Evolutionary conservation across 2,329 filamentous ascomycete species (phyloP), one percentile per base, ranked within the genome.

Genomic region (Epichloe brachyelytri): DNA sequence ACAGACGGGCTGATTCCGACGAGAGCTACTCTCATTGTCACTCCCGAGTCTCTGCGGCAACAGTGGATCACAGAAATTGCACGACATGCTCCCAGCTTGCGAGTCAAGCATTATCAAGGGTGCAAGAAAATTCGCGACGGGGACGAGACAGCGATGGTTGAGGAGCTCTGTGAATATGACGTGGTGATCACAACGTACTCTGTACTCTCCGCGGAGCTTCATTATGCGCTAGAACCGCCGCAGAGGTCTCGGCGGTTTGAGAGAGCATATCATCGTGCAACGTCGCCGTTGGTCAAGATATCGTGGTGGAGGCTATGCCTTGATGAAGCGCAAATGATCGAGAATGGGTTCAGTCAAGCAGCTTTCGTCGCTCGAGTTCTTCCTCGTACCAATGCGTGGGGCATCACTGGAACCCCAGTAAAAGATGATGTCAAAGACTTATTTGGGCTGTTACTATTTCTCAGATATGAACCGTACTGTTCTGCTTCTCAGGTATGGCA

Each of bases 271-370:
- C 73, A 81, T 53, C 76, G 82, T 30, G 75, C 77, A 3, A 82
- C 75, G 48, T 93, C 88, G 4, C 90, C 90, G 0, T 72, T 97
- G 6, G 81, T 90, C 10, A 79, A 86, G 57, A 79, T 96, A 17
- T 80, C 76, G 1, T 97, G 88, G 89, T 96, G 89, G 88, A 78
- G 91, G 41, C 79, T 95, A 1, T 82, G 81, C 50, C 73, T 86
- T 1, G 83, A 86, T 53, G 89, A 83, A 71, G 83, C 91, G 0
- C 93, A 98, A 62, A 95, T 95, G 85, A 82, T 97, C 41, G 91
- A 97, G 63, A 91, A 80, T 57, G 88, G 89, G 36, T 82, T 94
- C 4, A 90, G 82, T 59, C 83, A 88, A 58, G 87, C 91, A 30
- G 90, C 93, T 1, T 79, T 76, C 45, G 82, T 96, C 14, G 89